These are phyloP conservation scores for Neurospora pannonica DNA, from an alignment of 495 filamentous ascomycete genomes.

Conservation along the genomic window DNA sequence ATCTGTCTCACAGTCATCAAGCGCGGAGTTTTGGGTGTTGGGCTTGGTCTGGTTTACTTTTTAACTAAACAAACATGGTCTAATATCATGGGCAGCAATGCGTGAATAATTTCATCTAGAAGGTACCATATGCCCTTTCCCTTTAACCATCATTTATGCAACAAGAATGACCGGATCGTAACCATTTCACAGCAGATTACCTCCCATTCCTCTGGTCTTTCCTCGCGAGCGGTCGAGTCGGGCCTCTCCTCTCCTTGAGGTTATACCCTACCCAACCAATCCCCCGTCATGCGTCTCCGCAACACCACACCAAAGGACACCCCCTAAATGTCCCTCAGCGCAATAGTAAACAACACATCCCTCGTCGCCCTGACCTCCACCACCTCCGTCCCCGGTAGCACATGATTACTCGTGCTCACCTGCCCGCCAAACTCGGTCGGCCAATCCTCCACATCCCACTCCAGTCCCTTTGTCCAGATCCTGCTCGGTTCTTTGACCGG, in stretches of 20 bases:
- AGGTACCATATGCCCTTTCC: neutral
- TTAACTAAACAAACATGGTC: neutral
- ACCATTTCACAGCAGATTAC: neutral
- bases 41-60: neutral
- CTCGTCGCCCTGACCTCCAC: slow-evolving; percentile 54
- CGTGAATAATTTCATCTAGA: neutral
- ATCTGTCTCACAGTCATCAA: neutral
- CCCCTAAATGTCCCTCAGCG: slow-evolving; percentile 36
- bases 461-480: slow-evolving; percentile 69
- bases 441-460: slow-evolving; percentile 85
- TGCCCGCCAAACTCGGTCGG: slow-evolving; percentile 71
- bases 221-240: neutral
- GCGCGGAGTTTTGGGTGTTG: neutral
- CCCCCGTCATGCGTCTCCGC: neutral
- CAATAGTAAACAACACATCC: slow-evolving; percentile 78
- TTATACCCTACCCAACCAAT: neutral
- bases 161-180: neutral
- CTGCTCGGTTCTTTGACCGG: slow-evolving; percentile 63
- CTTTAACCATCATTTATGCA: neutral
- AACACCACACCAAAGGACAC: neutral
- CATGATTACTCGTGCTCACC: slow-evolving; percentile 90
- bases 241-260: neutral
- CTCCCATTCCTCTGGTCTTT: neutral
- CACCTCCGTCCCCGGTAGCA: slow-evolving; percentile 39
- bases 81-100: neutral